Conservation (phyloP, 2,329 filamentous ascomycete genomes). For the Ophiostoma angusticollis region DNA sequence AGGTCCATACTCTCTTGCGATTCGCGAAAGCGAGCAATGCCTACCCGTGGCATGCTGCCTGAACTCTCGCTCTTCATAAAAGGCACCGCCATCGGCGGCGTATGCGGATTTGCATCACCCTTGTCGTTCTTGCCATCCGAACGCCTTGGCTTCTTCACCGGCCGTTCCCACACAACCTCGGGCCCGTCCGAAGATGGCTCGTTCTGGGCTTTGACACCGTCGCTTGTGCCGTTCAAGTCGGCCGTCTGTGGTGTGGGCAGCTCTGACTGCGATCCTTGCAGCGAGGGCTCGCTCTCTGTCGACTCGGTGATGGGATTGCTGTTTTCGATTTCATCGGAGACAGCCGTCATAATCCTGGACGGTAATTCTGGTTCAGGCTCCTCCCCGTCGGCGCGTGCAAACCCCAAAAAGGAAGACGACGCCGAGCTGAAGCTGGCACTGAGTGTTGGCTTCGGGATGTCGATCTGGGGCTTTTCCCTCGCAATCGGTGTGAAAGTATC, state of each 20-base stretch:
- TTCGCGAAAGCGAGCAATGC: neutral
- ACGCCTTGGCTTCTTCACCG: slow-evolving; percentile 36
- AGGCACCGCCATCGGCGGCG: neutral
- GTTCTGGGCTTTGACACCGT: slow-evolving; percentile 26
- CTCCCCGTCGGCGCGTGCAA: neutral
- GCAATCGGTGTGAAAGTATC: neutral
- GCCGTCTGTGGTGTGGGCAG: slow-evolving; percentile 4
- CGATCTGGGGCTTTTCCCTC: neutral
- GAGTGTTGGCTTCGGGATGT: slow-evolving; percentile 4
- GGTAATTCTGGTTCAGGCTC: neutral
- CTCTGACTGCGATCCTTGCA: neutral
- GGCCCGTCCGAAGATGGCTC: slow-evolving; percentile 42
- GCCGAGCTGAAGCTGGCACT: slow-evolving; percentile 7
- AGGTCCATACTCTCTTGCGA: slow-evolving; percentile 49
- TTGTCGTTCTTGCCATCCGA: slow-evolving; percentile 19
- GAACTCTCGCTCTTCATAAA: slow-evolving; percentile 5
- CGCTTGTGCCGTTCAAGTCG: neutral
- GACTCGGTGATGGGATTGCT: slow-evolving; percentile 1
- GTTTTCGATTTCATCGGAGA: neutral
- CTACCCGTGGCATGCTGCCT: neutral
- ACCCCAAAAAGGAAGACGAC: slow-evolving; percentile 1
- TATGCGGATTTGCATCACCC: neutral
- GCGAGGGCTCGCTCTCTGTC: slow-evolving; percentile 11
- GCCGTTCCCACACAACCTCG: slow-evolving; percentile 37
- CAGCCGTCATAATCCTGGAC: neutral